A percentile compares a stretch with the other conserved stretches of the same genome.
Evolutionary conservation across 2,329 filamentous ascomycete species (phyloP).

Genomic region (Didymella glomerata): DNA sequence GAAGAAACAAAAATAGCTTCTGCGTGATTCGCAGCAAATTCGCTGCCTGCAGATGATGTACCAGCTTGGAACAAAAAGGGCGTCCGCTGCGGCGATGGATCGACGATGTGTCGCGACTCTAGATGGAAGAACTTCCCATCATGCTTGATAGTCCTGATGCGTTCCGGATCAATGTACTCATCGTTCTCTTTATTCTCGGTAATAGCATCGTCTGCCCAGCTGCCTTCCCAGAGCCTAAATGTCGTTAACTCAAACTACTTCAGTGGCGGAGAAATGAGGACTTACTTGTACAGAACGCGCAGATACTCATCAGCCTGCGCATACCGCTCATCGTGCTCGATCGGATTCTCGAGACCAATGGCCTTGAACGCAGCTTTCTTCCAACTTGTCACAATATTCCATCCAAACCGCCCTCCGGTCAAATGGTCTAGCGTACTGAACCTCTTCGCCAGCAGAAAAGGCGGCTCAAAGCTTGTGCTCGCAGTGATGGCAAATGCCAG

Average conservation of each 20-base stretch:
- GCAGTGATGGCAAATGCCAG: neutral
- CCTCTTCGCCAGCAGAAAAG: neutral
- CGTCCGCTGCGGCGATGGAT: neutral
- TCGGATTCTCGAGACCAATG: neutral
- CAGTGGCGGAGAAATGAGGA: neutral
- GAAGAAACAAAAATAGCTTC: neutral
- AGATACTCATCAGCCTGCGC: slow-evolving; percentile 35
- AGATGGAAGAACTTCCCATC: neutral
- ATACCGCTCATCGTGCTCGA: slow-evolving; percentile 54
- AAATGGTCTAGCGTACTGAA: neutral
- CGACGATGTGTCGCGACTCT: neutral
- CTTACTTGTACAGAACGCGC: neutral
- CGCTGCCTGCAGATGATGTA: neutral
- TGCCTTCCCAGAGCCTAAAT: neutral
- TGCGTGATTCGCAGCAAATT: neutral
- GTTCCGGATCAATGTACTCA: neutral
- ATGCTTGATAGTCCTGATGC: neutral
- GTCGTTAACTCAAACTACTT: neutral
- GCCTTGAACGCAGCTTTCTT: neutral
- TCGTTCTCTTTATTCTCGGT: neutral
- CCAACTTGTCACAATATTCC: neutral
- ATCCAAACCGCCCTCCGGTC: neutral
- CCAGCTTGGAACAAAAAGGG: neutral
- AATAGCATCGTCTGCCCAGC: neutral
- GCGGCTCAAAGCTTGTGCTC: neutral